Base-by-base conservation (phyloP, 73 alveolate species). In the Paramecium sexaurelia region DNA sequence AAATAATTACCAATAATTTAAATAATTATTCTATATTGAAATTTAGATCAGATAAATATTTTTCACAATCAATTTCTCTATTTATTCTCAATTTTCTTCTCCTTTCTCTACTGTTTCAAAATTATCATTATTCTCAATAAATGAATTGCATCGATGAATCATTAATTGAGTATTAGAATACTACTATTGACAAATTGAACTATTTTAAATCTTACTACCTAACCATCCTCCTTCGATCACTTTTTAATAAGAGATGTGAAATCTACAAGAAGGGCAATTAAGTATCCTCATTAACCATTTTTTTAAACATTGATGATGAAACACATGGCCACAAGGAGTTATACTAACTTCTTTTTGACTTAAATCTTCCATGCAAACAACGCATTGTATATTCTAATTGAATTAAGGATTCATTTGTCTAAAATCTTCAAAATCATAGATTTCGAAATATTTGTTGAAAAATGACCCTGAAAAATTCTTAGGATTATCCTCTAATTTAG, bases 201-300 rank as follows among this genome's bases (percentile, higher is more conserved):
- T 61, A 26, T n/a, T 9, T 61, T 5, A 29, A 29, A 61, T 1
- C 11, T 61, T 61, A 61, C 83, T 61, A 22, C 83, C 83, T 13
- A 26, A 11, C 83, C 83, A 61, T 8, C 83, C 83, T 10, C 83
- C 83, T 7, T 61, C 22, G 7, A 61, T 26, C 11, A 61, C 83
- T 32, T 29, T 7, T 33, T 73, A 32, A 73, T 39, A 73, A 33
- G 20, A 11, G 5, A 73, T 73, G 5, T 36, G 55, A 88, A 68
- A 68, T 88, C 94, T 88, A 41, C 94, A 88, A 43, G 56, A 55
- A 2, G 94, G 94, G 15, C 94, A 88, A 32, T 67, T 69, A 19
- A 47, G 22, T 13, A 35, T 29, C 41, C 71, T 88, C 83, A 68
- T 68, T 43, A 88, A 57, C 94, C 94, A 88, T 69, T 40, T 22